Conservation (phyloP, 2,329 filamentous ascomycete species). For the Epichloe brachyelytri region DNA sequence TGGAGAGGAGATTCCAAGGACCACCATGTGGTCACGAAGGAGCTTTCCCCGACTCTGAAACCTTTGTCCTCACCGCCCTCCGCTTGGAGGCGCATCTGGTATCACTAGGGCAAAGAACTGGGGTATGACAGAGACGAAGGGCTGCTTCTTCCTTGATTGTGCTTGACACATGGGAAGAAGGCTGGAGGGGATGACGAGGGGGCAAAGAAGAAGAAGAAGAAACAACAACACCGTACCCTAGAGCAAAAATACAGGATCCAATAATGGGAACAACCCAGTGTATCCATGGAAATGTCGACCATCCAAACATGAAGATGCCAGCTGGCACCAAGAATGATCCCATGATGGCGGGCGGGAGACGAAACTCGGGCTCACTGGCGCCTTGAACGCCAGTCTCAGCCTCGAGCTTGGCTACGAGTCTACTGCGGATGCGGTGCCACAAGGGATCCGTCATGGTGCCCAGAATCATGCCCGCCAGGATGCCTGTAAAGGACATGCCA, state of each 20-base stretch:
- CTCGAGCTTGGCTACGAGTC: slow-evolving; percentile 42
- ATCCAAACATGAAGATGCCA: slow-evolving; percentile 80
- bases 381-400: slow-evolving; percentile 37
- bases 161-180: not conserved
- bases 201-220: not conserved
- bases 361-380: slow-evolving; percentile 72
- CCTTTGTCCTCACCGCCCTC: not conserved
- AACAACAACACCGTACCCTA: slow-evolving; percentile 43
- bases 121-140: slow-evolving; percentile 4
- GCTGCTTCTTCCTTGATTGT: not conserved
- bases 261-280: slow-evolving; percentile 70
- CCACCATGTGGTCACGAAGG: slow-evolving; percentile 1
- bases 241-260: slow-evolving; percentile 57
- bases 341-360: slow-evolving; percentile 60
- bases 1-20: not conserved
- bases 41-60: not conserved
- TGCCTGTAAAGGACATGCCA: slow-evolving; percentile 65
- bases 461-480: slow-evolving; percentile 53
- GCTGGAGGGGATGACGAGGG: not conserved
- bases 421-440: slow-evolving; percentile 47
- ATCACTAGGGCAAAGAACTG: not conserved
- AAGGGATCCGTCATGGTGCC: slow-evolving; percentile 52
- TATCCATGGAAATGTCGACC: slow-evolving; percentile 63
- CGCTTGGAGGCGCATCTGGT: not conserved
- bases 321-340: slow-evolving; percentile 69